These are phyloP conservation scores for Pontederia paniculata DNA, from an alignment of 176 grass and related monocot genomes.

Conservation along the genomic window DNA sequence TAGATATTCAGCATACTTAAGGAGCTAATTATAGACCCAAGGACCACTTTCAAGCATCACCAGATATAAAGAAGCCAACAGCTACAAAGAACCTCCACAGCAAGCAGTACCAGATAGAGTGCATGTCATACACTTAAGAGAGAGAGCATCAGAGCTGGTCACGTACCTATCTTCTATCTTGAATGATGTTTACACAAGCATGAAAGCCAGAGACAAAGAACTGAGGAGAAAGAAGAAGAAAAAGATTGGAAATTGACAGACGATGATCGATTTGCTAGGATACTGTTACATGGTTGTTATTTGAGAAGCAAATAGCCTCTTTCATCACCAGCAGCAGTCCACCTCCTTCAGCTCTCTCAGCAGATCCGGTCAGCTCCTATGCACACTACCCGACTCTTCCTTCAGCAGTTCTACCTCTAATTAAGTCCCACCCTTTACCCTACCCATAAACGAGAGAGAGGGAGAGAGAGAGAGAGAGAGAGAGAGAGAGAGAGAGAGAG, in stretches of 20 bases:
- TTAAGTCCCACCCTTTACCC: neutral
- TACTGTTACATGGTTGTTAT: constrained; percentile 85
- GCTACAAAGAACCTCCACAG: constrained; percentile 76
- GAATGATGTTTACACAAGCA: constrained; percentile 86
- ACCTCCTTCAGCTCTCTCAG: neutral
- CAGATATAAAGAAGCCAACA: constrained; percentile 99
- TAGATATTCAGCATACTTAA: constrained; percentile 16
- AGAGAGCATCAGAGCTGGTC: constrained; percentile 66
- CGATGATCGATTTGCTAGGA: constrained; percentile 11
- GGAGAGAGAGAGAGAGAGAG: neutral
- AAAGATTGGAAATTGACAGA: constrained; percentile 12
- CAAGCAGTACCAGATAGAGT: constrained; percentile 20
- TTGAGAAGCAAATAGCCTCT: constrained; percentile 56
- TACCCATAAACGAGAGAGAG: neutral
- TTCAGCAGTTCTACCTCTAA: too few species aligned
- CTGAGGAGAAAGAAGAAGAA: constrained; percentile 27
- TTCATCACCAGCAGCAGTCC: neutral
- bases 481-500: too few species aligned
- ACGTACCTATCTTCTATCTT: constrained; percentile 47
- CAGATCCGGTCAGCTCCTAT: constrained; percentile 7
- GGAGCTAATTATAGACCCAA: constrained; percentile 2
- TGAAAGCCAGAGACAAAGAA: constrained; percentile 70
- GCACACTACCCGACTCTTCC: neutral
- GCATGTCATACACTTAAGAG: constrained; percentile 18
- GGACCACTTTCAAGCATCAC: constrained; percentile 70